Evolutionary conservation across 148 eudicot species (phyloP).

Genomic region (Pharnaceum exiguum): DNA sequence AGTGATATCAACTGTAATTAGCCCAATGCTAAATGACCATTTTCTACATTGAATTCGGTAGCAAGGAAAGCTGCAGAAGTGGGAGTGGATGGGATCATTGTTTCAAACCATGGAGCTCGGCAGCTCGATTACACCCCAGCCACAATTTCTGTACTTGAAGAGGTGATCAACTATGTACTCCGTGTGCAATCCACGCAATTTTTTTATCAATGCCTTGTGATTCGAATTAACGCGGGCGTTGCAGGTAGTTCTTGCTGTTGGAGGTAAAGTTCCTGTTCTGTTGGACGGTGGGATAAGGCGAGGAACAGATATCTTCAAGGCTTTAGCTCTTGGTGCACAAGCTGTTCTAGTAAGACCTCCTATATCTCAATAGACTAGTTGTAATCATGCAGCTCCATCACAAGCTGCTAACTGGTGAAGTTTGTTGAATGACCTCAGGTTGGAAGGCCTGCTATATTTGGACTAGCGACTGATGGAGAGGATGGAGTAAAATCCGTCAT

Average conservation of each 20-base stretch:
- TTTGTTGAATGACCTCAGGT: no score
- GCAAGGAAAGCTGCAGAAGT: constrained; percentile 63
- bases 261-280: constrained; percentile 63
- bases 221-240: no score
- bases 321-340: constrained; percentile 78
- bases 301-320: constrained; percentile 86
- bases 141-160: constrained; percentile 68
- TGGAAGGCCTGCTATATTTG: constrained; percentile 72
- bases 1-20: background rate
- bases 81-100: constrained; percentile 70
- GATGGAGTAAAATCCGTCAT: constrained; percentile 52
- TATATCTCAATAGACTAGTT: background rate
- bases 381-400: no score
- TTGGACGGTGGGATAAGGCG: constrained; percentile 83
- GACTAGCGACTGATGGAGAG: constrained; percentile 72
- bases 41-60: constrained; percentile 43
- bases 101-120: constrained; percentile 89
- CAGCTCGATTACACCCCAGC: constrained; percentile 84
- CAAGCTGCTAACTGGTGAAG: no score
- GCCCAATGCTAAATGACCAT: no score
- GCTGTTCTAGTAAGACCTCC: constrained; percentile 67
- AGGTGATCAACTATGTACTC: no score
- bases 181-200: no score
- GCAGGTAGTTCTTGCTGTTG: constrained; percentile 64
- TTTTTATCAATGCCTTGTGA: no score